Conservation (phyloP, 139 green algal genomes). For the Closterium sp. region DNA sequence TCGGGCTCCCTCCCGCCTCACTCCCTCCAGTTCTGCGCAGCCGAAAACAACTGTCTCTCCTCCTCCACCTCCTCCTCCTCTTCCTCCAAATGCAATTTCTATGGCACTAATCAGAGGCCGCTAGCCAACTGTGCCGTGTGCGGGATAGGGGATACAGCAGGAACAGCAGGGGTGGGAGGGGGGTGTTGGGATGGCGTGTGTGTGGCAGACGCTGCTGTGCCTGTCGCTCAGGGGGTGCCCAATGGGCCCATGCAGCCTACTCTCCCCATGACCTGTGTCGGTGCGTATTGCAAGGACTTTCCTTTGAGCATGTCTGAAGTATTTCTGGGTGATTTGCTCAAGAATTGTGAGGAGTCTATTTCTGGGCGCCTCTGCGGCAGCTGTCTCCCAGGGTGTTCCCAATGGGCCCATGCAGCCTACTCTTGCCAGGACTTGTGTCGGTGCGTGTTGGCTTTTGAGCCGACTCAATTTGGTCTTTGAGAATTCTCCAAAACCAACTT, state of each 20-base stretch:
- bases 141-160: not conserved
- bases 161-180: too few relatives aligned
- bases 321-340: too few relatives aligned
- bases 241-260: not conserved
- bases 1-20: not conserved
- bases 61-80: not conserved
- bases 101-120: not conserved
- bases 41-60: not conserved
- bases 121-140: not conserved
- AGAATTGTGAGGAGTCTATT: too few relatives aligned
- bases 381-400: not conserved
- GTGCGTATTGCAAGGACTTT: not conserved
- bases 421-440: too few relatives aligned
- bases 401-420: not conserved
- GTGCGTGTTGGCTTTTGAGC: too few relatives aligned
- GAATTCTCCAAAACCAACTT: too few relatives aligned
- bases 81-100: not conserved
- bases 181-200: not conserved
- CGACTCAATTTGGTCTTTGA: too few relatives aligned
- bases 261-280: not conserved
- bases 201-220: not conserved
- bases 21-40: not conserved
- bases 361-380: too few relatives aligned
- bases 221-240: not conserved
- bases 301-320: too few relatives aligned